phyloP scores from a whole-genome alignment of 2,329 filamentous ascomycete species.

The Botrytis galanthina region DNA sequence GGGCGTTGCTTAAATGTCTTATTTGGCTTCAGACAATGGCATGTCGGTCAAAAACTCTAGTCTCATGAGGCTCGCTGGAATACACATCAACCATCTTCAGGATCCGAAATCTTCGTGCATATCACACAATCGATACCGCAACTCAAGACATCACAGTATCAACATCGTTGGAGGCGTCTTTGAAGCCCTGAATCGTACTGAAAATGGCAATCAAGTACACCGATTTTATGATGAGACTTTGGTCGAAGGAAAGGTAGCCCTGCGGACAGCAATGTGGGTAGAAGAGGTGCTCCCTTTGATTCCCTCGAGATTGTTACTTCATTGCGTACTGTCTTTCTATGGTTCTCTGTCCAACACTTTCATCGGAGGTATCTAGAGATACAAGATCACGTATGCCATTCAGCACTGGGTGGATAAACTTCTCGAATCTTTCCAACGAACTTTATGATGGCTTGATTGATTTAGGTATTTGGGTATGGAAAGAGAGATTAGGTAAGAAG shows the following conservation, averaged over 20 bases:
- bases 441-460: background rate
- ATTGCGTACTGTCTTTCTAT: background rate
- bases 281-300: background rate
- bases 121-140: background rate
- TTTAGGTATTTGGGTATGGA: background rate
- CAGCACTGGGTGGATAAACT: background rate
- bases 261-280: background rate
- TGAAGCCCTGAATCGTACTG: background rate
- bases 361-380: background rate
- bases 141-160: background rate
- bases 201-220: background rate
- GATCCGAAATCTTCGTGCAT: background rate
- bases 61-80: background rate
- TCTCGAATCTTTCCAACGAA: background rate
- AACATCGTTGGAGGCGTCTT: background rate
- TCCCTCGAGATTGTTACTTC: background rate
- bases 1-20: background rate
- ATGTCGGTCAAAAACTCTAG: background rate
- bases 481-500: background rate
- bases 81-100: background rate
- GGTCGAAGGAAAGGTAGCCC: background rate
- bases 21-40: background rate
- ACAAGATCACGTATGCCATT: background rate
- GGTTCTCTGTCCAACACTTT: background rate
- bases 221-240: background rate